Percentiles rank a stretch among this genome's conserved stretches.
These are phyloP conservation scores for Hanseniaspora vineae DNA, from an alignment of 805 yeast species.

Conservation along the genomic window DNA sequence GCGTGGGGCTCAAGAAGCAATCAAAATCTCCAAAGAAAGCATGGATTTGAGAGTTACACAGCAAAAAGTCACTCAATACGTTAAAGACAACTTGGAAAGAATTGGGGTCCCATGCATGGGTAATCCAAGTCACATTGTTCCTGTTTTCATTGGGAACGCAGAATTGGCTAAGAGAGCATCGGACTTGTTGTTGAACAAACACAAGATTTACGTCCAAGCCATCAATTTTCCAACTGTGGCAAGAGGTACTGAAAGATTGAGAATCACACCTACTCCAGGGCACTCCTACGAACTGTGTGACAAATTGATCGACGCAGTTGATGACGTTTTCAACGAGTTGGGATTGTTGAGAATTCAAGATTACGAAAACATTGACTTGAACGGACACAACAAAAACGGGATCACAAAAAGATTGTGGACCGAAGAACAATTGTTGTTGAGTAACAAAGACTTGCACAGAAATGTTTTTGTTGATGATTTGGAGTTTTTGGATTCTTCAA, in stretches of 20 bases:
- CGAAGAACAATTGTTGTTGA: conserved; percentile 55
- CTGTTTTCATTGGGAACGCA: conserved; percentile 90
- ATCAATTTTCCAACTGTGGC: conserved; percentile 98
- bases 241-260: conserved; percentile 86
- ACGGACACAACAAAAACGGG: conserved; percentile 2
- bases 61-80: conserved; percentile 75
- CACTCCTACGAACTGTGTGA: conserved; percentile 70
- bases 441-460: conserved; percentile 48
- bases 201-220: conserved; percentile 91
- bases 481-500: conserved; percentile 53
- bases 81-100: conserved; percentile 53
- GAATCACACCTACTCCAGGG: conserved; percentile 99
- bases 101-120: conserved; percentile 92
- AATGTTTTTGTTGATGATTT: conserved; percentile 55
- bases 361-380: conserved; percentile 41
- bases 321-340: conserved; percentile 65
- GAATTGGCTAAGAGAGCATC: conserved; percentile 84
- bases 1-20: conserved; percentile 89
- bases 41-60: conserved; percentile 69
- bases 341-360: conserved; percentile 61
- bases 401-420: conserved; percentile 75
- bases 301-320: conserved; percentile 64
- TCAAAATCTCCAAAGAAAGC: conserved; percentile 69
- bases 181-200: conserved; percentile 71
- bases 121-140: conserved; percentile 95